Conservation (phyloP, 75 land plant genomes). For the Sequoia sempervirens region DNA sequence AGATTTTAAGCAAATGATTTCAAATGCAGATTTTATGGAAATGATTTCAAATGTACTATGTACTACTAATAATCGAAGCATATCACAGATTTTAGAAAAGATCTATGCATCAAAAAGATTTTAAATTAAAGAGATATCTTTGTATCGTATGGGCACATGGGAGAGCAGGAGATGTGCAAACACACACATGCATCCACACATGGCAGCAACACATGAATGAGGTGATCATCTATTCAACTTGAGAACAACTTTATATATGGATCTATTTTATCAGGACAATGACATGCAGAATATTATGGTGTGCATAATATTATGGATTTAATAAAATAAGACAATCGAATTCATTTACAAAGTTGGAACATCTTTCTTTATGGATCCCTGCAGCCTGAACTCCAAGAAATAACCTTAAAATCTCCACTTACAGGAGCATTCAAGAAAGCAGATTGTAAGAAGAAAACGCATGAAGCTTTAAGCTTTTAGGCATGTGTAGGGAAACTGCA, state of each 20-base stretch:
- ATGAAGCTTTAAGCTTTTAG: background rate
- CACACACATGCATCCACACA: background rate
- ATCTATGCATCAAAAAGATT: background rate
- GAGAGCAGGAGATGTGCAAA: background rate
- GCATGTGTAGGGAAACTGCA: background rate
- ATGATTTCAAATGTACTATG: background rate
- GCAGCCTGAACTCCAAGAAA: background rate
- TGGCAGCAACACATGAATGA: background rate
- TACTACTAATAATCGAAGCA: background rate
- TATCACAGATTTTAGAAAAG: background rate
- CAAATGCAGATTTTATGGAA: too few species aligned
- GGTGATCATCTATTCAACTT: background rate
- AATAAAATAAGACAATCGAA: background rate
- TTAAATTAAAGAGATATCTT: background rate
- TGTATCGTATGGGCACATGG: background rate
- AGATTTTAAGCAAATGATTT: background rate
- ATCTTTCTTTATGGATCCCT: background rate
- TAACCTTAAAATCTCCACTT: background rate
- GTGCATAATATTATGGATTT: slow-evolving; percentile 2
- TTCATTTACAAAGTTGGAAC: slow-evolving; percentile 5
- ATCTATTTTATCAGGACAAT: background rate
- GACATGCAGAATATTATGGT: background rate
- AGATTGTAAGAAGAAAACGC: background rate
- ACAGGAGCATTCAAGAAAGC: background rate
- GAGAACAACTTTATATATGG: background rate